phyloP scores from a whole-genome alignment of 2,329 filamentous ascomycete species.

The Diaporthe sp. region DNA sequence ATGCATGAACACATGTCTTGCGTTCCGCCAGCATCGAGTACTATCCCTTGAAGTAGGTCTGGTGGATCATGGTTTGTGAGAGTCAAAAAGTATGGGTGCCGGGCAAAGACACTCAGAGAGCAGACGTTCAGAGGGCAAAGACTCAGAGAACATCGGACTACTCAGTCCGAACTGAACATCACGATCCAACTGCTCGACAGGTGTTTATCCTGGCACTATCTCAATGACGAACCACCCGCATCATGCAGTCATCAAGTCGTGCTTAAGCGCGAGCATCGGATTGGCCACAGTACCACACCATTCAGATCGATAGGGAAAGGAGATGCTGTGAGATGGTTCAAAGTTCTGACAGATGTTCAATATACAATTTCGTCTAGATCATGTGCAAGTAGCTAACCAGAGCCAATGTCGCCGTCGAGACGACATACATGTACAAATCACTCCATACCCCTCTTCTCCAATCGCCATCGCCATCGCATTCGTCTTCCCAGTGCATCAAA shows the following conservation, averaged over 20 bases:
- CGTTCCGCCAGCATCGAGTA: background rate
- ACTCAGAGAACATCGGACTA: background rate
- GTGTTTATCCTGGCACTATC: background rate
- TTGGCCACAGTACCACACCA: background rate
- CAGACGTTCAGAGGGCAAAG: background rate
- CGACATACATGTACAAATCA: background rate
- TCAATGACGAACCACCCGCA: background rate
- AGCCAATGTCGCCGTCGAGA: background rate
- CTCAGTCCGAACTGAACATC: background rate
- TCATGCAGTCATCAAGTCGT: slow-evolving; percentile 15
- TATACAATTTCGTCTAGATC: background rate
- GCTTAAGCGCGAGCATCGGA: background rate
- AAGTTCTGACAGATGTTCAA: background rate
- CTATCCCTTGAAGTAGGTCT: too few species aligned
- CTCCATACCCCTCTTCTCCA: too few species aligned
- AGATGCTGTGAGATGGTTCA: too few species aligned
- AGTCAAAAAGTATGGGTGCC: background rate
- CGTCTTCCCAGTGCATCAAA: background rate
- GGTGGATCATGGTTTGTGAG: background rate
- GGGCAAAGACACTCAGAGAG: background rate
- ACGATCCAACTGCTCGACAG: background rate
- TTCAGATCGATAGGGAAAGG: background rate
- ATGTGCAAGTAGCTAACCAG: background rate
- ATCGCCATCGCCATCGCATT: background rate
- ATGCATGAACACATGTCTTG: background rate